Conservation (phyloP, 768 basidiomycete species). For the Auricularia auricula-judae region DNA sequence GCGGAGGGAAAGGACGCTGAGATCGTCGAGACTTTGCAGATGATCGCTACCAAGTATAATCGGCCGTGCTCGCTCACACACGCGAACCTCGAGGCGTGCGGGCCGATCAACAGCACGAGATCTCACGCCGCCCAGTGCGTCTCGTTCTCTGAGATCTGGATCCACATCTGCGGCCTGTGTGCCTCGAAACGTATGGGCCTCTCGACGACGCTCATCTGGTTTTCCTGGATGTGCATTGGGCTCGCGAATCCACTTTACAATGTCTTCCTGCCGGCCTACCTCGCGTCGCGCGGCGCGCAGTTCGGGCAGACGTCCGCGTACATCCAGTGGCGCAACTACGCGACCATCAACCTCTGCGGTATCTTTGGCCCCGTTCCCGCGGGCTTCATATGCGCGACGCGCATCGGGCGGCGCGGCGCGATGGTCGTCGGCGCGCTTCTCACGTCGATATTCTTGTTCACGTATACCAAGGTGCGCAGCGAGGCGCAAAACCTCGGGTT, state of each 20-base stretch:
- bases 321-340: conserved; percentile 24
- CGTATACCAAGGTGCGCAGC: conserved; percentile 38
- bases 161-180: conserved; percentile 47
- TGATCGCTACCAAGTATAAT: conserved; percentile 38
- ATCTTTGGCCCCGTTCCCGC: conserved; percentile 39
- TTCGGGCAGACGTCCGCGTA: conserved; percentile 1
- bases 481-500: conserved; percentile 30
- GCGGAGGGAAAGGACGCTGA: conserved; percentile 46
- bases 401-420: conserved; percentile 20
- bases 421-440: conserved; percentile 36
- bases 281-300: conserved; percentile 16
- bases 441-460: conserved; percentile 37
- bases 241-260: conserved; percentile 45
- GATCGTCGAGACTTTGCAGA: conserved; percentile 34
- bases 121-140: conserved; percentile 16
- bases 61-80: conserved; percentile 33
- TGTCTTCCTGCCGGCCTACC: conserved; percentile 39
- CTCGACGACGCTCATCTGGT: conserved; percentile 37
- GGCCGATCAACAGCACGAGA: not conserved
- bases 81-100: conserved; percentile 26
- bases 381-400: conserved; percentile 33
- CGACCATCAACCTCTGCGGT: conserved; percentile 35
- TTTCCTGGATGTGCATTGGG: conserved; percentile 43
- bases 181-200: conserved; percentile 29
- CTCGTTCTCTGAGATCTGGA: conserved; percentile 8